Percentiles rank a stretch among this genome's conserved stretches.
These are phyloP conservation scores for Penicillium paxilli DNA, from an alignment of 495 filamentous ascomycete species.

Conservation along the genomic window DNA sequence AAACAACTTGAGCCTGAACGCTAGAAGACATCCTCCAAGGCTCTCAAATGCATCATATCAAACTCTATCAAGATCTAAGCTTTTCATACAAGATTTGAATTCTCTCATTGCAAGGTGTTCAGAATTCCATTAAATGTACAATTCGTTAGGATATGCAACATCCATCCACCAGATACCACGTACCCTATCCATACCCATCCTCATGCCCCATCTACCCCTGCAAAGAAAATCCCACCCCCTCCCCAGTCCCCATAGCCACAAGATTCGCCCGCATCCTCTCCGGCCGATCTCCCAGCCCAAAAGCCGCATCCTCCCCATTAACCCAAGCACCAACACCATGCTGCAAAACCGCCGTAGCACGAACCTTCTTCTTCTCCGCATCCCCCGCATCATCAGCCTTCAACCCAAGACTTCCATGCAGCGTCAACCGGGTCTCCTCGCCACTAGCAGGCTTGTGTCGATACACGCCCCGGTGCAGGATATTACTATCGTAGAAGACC, in stretches of 20 bases:
- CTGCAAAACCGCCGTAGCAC: conserved; percentile 81
- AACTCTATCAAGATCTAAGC: not conserved
- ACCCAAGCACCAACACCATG: conserved; percentile 82
- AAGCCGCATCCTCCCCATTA: conserved; percentile 45
- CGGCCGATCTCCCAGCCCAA: conserved; percentile 54
- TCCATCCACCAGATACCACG: not conserved
- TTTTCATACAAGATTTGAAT: not conserved
- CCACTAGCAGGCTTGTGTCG: conserved; percentile 38
- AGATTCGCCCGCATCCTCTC: conserved; percentile 54
- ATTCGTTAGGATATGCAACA: not conserved
- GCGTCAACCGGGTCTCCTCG: conserved; percentile 64
- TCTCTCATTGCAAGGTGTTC: not conserved
- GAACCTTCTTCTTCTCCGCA: conserved; percentile 41
- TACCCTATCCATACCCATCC: too few species aligned
- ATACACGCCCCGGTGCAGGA: conserved; percentile 80
- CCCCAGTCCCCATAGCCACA: conserved; percentile 59
- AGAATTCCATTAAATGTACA: too few species aligned
- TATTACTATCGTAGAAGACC: conserved; percentile 88
- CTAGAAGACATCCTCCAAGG: too few species aligned
- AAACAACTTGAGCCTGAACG: too few species aligned
- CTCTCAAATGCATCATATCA: not conserved
- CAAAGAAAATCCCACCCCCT: conserved; percentile 58
- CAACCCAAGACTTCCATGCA: conserved; percentile 80
- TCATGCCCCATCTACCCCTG: conserved; percentile 42
- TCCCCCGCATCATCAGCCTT: conserved; percentile 40